Evolutionary conservation across 495 filamentous ascomycete species (phyloP).

Genomic region (Sporormia fimetaria): DNA sequence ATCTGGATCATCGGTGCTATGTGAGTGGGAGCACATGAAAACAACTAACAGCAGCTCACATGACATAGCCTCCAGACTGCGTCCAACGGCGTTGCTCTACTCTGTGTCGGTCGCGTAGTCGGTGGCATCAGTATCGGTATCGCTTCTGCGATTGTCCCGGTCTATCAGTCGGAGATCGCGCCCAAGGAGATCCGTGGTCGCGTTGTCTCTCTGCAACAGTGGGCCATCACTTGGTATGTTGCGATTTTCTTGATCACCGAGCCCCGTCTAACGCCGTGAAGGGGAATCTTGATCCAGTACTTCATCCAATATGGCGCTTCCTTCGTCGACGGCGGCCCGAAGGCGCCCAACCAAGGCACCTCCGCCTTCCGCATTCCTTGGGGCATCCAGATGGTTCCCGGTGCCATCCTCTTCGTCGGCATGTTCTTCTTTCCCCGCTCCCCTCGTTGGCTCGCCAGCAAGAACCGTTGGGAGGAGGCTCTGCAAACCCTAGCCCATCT

Average conservation of each 20-base stretch:
- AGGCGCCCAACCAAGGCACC: constrained; percentile 44
- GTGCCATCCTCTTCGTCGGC: constrained; percentile 50
- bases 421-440: constrained; percentile 63
- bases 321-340: constrained; percentile 47
- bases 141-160: constrained; percentile 60
- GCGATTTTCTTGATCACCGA: background rate
- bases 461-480: constrained; percentile 67
- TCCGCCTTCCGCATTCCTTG: constrained; percentile 63
- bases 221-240: constrained; percentile 59
- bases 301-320: constrained; percentile 64
- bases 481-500: constrained; percentile 51
- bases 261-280: constrained; percentile 2
- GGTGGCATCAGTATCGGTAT: constrained; percentile 66
- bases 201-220: constrained; percentile 62
- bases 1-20: constrained; percentile 65
- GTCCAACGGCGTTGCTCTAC: constrained; percentile 48
- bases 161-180: constrained; percentile 70
- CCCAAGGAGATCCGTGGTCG: constrained; percentile 70
- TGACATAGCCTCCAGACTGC: constrained; percentile 44
- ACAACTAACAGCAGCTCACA: background rate
- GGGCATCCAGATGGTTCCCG: constrained; percentile 62
- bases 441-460: constrained; percentile 63
- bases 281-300: constrained; percentile 44
- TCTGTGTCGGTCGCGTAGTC: constrained; percentile 59
- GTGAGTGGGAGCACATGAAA: constrained; percentile 27